A percentile compares a stretch with the other conserved stretches of the same genome.
These are phyloP conservation scores for Elongisporangium undulatum DNA, from an alignment of 352 stramenopile species.

Conservation along the genomic window DNA sequence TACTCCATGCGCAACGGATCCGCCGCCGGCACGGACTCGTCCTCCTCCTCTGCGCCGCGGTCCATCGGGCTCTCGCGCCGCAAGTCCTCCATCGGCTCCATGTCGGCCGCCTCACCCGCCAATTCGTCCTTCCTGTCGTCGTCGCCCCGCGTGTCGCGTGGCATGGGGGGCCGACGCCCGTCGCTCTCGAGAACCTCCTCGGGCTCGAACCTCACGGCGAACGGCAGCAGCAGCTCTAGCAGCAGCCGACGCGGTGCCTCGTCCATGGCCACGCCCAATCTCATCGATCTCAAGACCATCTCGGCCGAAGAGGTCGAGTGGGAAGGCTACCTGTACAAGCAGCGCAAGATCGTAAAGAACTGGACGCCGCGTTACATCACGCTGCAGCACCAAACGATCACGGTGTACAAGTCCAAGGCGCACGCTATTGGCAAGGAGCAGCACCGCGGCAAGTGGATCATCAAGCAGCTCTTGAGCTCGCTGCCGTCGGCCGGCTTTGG, in stretches of 20 bases:
- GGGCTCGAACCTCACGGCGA: constrained; percentile 12
- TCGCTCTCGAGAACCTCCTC: constrained; percentile 30
- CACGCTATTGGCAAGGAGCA: constrained; percentile 80
- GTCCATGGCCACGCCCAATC: constrained; percentile 55
- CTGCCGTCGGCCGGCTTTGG: constrained; percentile 76
- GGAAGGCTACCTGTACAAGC: constrained; percentile 89
- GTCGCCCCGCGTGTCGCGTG: constrained; percentile 15
- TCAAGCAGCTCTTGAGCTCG: constrained; percentile 77
- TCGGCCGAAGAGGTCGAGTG: constrained; percentile 83
- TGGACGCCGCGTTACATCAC: constrained; percentile 87
- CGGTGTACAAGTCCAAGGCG: constrained; percentile 86
- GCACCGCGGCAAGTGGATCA: constrained; percentile 71
- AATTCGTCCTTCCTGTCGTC: constrained; percentile 10
- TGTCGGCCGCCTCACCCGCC: constrained; percentile 9
- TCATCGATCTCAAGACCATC: constrained; percentile 87
- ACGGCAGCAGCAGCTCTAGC: constrained; percentile 1
- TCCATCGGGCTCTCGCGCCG: constrained; percentile 23
- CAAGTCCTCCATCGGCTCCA: constrained; percentile 35
- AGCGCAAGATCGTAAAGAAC: constrained; percentile 88
- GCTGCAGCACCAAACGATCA: constrained; percentile 73
- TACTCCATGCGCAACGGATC: constrained; percentile 42
- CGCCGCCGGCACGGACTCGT: constrained; percentile 16
- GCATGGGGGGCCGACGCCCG: constrained; percentile 18
- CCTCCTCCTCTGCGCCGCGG: neutral
- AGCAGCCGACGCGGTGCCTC: neutral